phyloP scores from a whole-genome alignment of 768 basidiomycete genomes.

The Neoboletus brunneissimus region DNA sequence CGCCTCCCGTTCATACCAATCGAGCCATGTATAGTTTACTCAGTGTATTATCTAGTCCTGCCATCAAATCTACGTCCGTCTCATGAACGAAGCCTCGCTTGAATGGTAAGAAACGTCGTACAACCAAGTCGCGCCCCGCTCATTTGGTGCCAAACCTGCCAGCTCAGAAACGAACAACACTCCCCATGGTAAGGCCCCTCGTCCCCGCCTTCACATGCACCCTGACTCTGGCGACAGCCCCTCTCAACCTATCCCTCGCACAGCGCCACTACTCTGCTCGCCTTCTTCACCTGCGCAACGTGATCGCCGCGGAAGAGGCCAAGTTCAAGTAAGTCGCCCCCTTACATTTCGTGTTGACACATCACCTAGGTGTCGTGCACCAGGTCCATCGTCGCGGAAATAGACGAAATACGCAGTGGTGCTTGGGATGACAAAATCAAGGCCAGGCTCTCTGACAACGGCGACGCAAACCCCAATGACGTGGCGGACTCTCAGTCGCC shows the following conservation, averaged over 20 bases:
- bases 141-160: not conserved
- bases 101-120: slow-evolving; percentile 48
- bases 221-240: slow-evolving; percentile 43
- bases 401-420: slow-evolving; percentile 71
- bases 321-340: slow-evolving; percentile 63
- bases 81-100: slow-evolving; percentile 67
- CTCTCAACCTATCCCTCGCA: slow-evolving; percentile 65
- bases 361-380: not conserved
- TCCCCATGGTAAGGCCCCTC: slow-evolving; percentile 47
- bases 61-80: slow-evolving; percentile 56
- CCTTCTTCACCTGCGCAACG: slow-evolving; percentile 65
- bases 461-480: slow-evolving; percentile 4
- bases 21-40: slow-evolving; percentile 14
- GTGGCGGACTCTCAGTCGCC: not conserved
- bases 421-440: slow-evolving; percentile 56
- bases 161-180: slow-evolving; percentile 50
- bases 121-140: not conserved
- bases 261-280: slow-evolving; percentile 71
- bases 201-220: not conserved
- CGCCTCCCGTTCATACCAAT: slow-evolving; percentile 18
- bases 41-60: slow-evolving; percentile 52
- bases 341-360: not conserved
- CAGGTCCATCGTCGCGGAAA: slow-evolving; percentile 68
- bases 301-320: slow-evolving; percentile 69
- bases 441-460: slow-evolving; percentile 27